These are phyloP conservation scores for Angomonas ambiguus DNA, from an alignment of 208 protist species.

Conservation along the genomic window DNA sequence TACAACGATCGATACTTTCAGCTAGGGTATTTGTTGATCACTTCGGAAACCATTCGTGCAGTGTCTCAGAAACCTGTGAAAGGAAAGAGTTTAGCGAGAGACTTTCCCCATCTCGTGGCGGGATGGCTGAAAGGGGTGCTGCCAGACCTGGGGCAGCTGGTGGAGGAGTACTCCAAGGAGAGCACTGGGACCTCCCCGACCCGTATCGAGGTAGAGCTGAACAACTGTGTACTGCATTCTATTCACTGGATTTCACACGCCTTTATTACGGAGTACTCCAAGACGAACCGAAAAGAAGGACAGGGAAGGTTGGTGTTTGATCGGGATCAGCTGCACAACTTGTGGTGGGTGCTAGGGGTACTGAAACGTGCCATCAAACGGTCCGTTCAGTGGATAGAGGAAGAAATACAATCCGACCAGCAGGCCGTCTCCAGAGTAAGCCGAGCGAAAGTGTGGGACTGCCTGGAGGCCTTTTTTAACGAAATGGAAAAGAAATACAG, in stretches of 20 bases:
- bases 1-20: conserved; percentile 40
- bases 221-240: conserved; percentile 58
- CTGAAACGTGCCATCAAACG: conserved; percentile 60
- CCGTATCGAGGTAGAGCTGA: conserved; percentile 50
- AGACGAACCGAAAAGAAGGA: conserved; percentile 14
- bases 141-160: conserved; percentile 32
- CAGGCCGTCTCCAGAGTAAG: not conserved
- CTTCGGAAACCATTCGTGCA: conserved; percentile 47
- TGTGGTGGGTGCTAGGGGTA: conserved; percentile 48
- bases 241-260: conserved; percentile 52
- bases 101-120: conserved; percentile 34
- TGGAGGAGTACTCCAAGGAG: conserved; percentile 22
- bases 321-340: conserved; percentile 32
- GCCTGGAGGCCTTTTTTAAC: not conserved
- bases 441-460: not conserved
- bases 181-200: conserved; percentile 18
- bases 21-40: conserved; percentile 56
- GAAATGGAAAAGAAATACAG: conserved; percentile 36
- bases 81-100: conserved; percentile 39
- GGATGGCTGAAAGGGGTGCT: conserved; percentile 31
- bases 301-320: conserved; percentile 37
- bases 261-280: conserved; percentile 33
- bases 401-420: conserved; percentile 9
- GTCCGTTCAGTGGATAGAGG: conserved; percentile 28
- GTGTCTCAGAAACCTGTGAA: conserved; percentile 23